Percentiles rank a stretch among this genome's conserved stretches.
Conservation (phyloP, 306 rosid genomes). For the Glycyrrhiza uralensis region DNA sequence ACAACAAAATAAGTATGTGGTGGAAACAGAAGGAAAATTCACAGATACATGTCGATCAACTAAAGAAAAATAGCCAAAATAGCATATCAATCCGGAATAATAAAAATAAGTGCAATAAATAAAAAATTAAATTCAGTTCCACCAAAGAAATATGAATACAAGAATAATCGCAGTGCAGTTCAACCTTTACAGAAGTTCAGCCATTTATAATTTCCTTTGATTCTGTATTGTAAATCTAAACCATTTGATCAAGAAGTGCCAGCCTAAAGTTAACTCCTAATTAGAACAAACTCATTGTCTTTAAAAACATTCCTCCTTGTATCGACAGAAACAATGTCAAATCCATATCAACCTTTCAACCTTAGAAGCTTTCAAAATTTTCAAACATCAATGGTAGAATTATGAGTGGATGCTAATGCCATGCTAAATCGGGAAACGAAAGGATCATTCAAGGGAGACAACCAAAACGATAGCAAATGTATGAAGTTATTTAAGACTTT, state of each 20-base stretch:
- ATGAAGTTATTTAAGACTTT: not conserved
- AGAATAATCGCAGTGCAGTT: not conserved
- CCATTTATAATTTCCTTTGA: not conserved
- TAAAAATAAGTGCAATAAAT: not conserved
- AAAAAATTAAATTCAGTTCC: not conserved
- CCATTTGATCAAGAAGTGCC: not conserved
- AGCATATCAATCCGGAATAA: not conserved
- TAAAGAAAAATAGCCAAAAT: not conserved
- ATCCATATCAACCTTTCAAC: not conserved
- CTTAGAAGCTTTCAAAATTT: not conserved
- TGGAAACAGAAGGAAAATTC: slow-evolving; percentile 24
- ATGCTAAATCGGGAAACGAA: not conserved
- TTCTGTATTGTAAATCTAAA: not conserved
- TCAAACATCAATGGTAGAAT: not conserved
- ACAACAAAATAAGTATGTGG: slow-evolving; percentile 4
- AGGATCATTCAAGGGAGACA: not conserved
- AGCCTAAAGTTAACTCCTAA: not conserved
- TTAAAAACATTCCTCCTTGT: not conserved
- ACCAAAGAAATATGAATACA: slow-evolving; percentile 13
- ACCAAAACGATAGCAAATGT: not conserved
- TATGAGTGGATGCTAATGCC: not conserved
- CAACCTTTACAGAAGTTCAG: not conserved
- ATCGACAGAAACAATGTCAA: not conserved
- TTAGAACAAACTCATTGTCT: not conserved
- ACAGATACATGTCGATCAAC: not conserved